These are phyloP conservation scores for Penicillium freii DNA, from an alignment of 2,329 filamentous ascomycete genomes.

Conservation along the genomic window DNA sequence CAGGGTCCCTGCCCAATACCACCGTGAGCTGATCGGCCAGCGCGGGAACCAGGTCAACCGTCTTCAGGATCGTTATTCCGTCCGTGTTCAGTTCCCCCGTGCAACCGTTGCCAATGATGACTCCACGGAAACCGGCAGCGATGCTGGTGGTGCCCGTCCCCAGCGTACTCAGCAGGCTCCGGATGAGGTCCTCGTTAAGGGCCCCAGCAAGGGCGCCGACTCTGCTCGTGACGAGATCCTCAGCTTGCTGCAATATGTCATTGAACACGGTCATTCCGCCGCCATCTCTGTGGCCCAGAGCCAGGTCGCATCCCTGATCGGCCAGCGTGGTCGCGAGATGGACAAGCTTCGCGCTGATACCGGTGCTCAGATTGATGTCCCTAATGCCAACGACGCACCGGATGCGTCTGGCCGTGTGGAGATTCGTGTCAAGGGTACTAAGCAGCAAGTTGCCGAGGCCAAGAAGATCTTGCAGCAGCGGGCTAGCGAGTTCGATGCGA, in stretches of 20 bases:
- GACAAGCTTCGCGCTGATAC: conserved; percentile 82
- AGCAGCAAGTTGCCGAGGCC: conserved; percentile 83
- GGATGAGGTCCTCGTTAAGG: conserved; percentile 87
- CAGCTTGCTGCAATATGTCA: conserved; percentile 81
- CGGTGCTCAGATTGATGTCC: conserved; percentile 88
- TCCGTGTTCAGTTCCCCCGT: conserved; percentile 93
- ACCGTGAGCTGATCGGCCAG: conserved; percentile 87
- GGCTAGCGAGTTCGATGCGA: conserved; percentile 82
- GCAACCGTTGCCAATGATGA: conserved; percentile 55
- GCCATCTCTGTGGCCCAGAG: conserved; percentile 83
- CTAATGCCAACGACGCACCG: conserved; percentile 69
- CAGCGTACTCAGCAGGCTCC: conserved; percentile 69
- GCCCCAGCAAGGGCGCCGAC: conserved; percentile 89
- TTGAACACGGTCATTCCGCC: conserved; percentile 79
- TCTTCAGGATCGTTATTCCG: conserved; percentile 87
- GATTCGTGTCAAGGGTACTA: conserved; percentile 88
- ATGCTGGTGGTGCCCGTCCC: conserved; percentile 59
- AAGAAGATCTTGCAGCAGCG: conserved; percentile 88
- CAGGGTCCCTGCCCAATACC: conserved; percentile 90
- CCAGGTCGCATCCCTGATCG: conserved; percentile 91
- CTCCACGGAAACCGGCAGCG: conserved; percentile 63
- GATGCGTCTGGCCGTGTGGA: conserved; percentile 69
- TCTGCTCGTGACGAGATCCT: conserved; percentile 88
- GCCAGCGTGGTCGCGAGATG: conserved; percentile 83
- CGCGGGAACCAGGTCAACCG: conserved; percentile 86